Evolutionary conservation across 192 early-diverging fungal genomes (phyloP).

Genomic region (Rhizoclosmatium globosum): DNA sequence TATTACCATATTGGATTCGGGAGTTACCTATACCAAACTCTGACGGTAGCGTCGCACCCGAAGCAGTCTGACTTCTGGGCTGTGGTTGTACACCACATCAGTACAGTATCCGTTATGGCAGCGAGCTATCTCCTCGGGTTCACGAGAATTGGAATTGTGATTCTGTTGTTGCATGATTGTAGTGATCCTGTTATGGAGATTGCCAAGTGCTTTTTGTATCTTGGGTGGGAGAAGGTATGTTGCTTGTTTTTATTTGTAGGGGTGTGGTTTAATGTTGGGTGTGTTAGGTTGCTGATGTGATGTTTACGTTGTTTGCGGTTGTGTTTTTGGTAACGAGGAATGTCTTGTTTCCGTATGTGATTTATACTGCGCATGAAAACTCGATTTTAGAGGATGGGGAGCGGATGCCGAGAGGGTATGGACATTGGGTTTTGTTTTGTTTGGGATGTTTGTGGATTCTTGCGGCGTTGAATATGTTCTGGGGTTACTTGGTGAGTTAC

Average conservation of each 20-base stretch:
- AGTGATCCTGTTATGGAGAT: constrained; percentile 61
- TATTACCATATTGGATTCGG: constrained; percentile 55
- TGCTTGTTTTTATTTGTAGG: not conserved
- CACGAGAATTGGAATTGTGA: constrained; percentile 54
- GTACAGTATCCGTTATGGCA: constrained; percentile 51
- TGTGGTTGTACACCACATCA: constrained; percentile 52
- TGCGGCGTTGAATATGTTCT: constrained; percentile 32
- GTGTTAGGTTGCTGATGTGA: constrained; percentile 29
- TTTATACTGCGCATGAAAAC: constrained; percentile 17
- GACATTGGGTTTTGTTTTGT: constrained; percentile 26
- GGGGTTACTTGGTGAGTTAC: constrained; percentile 41
- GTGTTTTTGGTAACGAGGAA: constrained; percentile 39
- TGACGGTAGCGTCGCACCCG: constrained; percentile 44
- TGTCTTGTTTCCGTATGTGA: constrained; percentile 45
- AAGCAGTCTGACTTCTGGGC: constrained; percentile 51
- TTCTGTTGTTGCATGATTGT: constrained; percentile 56
- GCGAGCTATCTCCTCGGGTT: constrained; percentile 49
- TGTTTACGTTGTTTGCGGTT: constrained; percentile 44
- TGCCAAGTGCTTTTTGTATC: constrained; percentile 56
- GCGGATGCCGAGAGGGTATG: constrained; percentile 31
- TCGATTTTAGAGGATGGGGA: constrained; percentile 37
- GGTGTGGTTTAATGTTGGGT: not conserved
- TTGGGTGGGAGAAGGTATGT: constrained; percentile 46
- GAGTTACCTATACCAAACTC: constrained; percentile 41
- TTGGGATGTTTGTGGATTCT: constrained; percentile 42